Evolutionary conservation across 768 basidiomycete genomes (phyloP).

Genomic region (Rhodosporidiobolus sp.): DNA sequence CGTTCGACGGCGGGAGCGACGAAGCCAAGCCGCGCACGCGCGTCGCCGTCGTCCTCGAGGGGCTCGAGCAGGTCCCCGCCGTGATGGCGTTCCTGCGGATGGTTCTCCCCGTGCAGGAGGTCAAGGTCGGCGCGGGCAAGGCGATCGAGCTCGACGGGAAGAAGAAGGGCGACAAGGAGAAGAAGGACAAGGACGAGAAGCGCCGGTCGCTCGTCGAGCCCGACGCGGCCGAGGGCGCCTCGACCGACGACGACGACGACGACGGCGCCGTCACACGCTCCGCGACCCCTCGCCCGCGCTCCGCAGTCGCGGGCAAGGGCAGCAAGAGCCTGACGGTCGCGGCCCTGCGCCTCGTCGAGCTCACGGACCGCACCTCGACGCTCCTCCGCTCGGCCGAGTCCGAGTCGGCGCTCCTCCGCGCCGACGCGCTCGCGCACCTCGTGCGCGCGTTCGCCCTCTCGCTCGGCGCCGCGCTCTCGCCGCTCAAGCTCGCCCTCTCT

Average conservation of each 20-base stretch:
- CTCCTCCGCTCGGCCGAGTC: conserved; percentile 73
- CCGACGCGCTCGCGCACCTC: conserved; percentile 60
- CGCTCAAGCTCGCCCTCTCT: conserved; percentile 70
- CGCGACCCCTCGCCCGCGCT: not conserved
- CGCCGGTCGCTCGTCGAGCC: not conserved
- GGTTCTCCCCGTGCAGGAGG: conserved; percentile 18
- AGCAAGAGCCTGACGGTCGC: conserved; percentile 45
- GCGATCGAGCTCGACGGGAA: not conserved
- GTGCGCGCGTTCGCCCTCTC: conserved; percentile 22
- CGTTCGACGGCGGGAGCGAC: too few relatives aligned
- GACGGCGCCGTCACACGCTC: not conserved
- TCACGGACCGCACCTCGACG: conserved; percentile 82
- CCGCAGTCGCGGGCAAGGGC: too few relatives aligned
- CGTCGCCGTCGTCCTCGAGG: conserved; percentile 84
- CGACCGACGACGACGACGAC: conserved; percentile 8
- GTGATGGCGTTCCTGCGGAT: conserved; percentile 81
- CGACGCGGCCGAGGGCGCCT: not conserved
- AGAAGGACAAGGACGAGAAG: not conserved
- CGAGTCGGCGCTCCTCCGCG: conserved; percentile 61
- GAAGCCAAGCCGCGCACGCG: conserved; percentile 50
- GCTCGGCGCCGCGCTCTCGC: conserved; percentile 37
- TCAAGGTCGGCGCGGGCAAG: not conserved
- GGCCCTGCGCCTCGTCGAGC: conserved; percentile 81
- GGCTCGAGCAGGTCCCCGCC: conserved; percentile 80
- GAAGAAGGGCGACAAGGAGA: not conserved